Conservation (phyloP, 2,329 filamentous ascomycete genomes). For the Cladosporium sp. region DNA sequence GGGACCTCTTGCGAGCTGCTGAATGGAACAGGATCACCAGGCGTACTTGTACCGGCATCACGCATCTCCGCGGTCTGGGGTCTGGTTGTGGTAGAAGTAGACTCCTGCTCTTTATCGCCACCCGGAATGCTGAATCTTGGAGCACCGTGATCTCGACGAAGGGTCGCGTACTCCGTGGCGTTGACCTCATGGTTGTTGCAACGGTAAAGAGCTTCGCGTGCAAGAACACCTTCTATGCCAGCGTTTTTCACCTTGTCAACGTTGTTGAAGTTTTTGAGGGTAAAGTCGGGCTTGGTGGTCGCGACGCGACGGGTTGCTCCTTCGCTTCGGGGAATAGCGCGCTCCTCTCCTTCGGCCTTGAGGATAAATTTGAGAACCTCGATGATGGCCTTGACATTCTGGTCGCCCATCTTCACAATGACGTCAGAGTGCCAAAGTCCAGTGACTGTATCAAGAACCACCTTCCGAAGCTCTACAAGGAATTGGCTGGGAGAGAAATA, state of each 20-base stretch:
- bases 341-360: conserved; percentile 69
- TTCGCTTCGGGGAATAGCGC: conserved; percentile 60
- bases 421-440: conserved; percentile 82
- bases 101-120: conserved; percentile 11
- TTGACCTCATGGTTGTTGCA: conserved; percentile 62
- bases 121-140: conserved; percentile 29
- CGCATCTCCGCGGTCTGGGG: conserved; percentile 37
- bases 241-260: conserved; percentile 43
- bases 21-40: neutral
- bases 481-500: conserved; percentile 70
- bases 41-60: conserved; percentile 25
- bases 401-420: conserved; percentile 73
- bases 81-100: conserved; percentile 4
- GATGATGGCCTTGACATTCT: conserved; percentile 73
- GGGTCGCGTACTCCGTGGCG: conserved; percentile 71
- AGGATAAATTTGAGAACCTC: conserved; percentile 78
- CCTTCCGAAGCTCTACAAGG: conserved; percentile 77
- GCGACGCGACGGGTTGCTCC: conserved; percentile 49
- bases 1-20: conserved; percentile 7
- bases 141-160: conserved; percentile 22
- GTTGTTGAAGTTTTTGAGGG: conserved; percentile 44
- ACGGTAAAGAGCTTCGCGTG: conserved; percentile 75
- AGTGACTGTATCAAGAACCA: conserved; percentile 70
- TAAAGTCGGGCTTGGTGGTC: conserved; percentile 49
- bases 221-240: conserved; percentile 58